A percentile compares a stretch with the other conserved stretches of the same genome.
Evolutionary conservation across 1,284 basidiomycete genomes (phyloP).

Genomic region (Malassezia sympodialis): DNA sequence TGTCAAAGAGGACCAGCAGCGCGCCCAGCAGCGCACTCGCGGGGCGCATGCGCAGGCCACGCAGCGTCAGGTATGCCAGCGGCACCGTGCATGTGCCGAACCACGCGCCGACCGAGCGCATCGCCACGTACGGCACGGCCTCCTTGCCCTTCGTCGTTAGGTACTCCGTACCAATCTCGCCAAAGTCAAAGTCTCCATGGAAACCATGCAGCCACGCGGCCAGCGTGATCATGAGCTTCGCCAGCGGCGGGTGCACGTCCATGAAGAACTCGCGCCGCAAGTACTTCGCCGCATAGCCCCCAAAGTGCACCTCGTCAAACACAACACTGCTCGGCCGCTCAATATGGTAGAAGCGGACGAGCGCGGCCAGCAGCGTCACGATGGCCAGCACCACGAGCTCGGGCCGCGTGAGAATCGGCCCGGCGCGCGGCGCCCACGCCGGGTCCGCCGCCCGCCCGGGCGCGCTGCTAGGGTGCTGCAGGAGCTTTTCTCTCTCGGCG

Average conservation of each 20-base stretch:
- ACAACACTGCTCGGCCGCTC: slow-evolving; percentile 43
- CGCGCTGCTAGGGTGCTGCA: not conserved
- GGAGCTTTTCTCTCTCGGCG: slow-evolving; percentile 9
- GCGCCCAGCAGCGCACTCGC: slow-evolving; percentile 81
- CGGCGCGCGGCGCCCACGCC: not conserved
- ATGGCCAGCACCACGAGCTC: slow-evolving; percentile 14
- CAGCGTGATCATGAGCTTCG: slow-evolving; percentile 86
- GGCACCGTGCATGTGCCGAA: slow-evolving; percentile 83
- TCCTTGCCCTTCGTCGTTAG: slow-evolving; percentile 27
- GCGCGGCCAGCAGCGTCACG: slow-evolving; percentile 19
- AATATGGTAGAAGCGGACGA: slow-evolving; percentile 36
- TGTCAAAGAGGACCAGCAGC: slow-evolving; percentile 89
- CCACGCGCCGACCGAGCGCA: slow-evolving; percentile 83
- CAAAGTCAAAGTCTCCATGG: slow-evolving; percentile 88
- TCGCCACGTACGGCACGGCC: slow-evolving; percentile 82
- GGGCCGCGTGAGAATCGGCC: slow-evolving; percentile 3
- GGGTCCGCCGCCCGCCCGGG: not conserved
- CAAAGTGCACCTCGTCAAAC: slow-evolving; percentile 48
- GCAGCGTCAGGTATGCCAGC: slow-evolving; percentile 82
- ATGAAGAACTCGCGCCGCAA: slow-evolving; percentile 81
- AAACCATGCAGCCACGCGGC: slow-evolving; percentile 82
- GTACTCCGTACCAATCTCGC: slow-evolving; percentile 65
- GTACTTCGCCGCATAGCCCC: slow-evolving; percentile 63
- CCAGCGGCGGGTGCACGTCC: slow-evolving; percentile 94
- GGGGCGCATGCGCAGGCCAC: slow-evolving; percentile 69